Evolutionary conservation across 257 asterid genomes (phyloP).

Genomic region (Nyctanthes arbortristis): DNA sequence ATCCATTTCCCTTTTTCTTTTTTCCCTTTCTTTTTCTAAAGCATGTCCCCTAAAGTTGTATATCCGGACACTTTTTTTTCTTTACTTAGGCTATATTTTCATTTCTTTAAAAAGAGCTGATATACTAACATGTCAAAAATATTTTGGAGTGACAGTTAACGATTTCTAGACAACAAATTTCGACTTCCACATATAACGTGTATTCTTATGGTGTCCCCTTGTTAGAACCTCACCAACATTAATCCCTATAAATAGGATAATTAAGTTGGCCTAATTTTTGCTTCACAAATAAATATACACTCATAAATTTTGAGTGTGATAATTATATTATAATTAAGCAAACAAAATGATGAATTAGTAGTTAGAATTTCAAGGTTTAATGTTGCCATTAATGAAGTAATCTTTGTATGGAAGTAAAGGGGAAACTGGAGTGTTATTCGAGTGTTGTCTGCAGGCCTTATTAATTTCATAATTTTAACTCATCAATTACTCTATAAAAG

Average conservation of each 20-base stretch:
- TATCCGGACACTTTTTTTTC: too few relatives aligned
- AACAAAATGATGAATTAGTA: neutral
- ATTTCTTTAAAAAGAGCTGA: too few relatives aligned
- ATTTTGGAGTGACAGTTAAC: too few relatives aligned
- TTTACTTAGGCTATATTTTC: too few relatives aligned
- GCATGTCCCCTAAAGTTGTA: too few relatives aligned
- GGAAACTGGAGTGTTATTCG: neutral
- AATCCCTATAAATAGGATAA: neutral
- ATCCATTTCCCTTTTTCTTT: too few relatives aligned
- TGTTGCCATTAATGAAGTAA: slow-evolving; percentile 15
- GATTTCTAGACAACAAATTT: too few relatives aligned
- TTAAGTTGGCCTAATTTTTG: too few relatives aligned
- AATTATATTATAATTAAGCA: neutral
- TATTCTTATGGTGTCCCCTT: neutral
- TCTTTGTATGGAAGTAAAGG: slow-evolving; percentile 23
- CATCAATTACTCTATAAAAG: neutral
- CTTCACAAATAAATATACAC: too few relatives aligned
- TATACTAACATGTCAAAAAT: too few relatives aligned
- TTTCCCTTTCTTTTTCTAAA: too few relatives aligned
- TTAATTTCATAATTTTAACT: slow-evolving; percentile 15
- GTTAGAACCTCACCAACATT: slow-evolving; percentile 4
- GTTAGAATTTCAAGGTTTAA: neutral
- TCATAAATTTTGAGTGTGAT: neutral
- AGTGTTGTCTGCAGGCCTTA: slow-evolving; percentile 17
- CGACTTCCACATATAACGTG: too few relatives aligned